These are phyloP conservation scores for Zasmidium citrigriseum DNA, from an alignment of 2,329 filamentous ascomycete species.

Conservation along the genomic window DNA sequence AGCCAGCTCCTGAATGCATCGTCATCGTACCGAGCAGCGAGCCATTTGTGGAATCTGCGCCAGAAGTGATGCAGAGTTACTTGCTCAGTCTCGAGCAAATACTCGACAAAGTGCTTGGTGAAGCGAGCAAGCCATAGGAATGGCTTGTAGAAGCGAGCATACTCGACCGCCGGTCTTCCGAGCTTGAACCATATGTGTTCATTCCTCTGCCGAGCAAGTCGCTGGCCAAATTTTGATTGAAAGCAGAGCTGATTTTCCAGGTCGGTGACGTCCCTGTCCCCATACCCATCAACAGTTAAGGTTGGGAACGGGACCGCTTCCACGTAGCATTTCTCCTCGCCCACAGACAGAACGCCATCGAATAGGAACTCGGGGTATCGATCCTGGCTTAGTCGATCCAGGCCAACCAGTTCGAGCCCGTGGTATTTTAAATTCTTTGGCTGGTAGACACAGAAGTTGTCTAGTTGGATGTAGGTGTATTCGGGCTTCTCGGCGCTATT, in stretches of 20 bases:
- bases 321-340: constrained; percentile 52
- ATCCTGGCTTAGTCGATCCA: constrained; percentile 17
- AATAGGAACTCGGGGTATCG: constrained; percentile 50
- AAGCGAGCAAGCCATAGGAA: constrained; percentile 74
- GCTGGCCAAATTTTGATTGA: constrained; percentile 46
- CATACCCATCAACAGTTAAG: constrained; percentile 69
- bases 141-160: constrained; percentile 60
- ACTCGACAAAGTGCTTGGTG: constrained; percentile 72
- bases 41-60: constrained; percentile 59
- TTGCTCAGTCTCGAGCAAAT: constrained; percentile 42
- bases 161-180: constrained; percentile 57
- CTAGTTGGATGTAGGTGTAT: constrained; percentile 15
- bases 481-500: constrained; percentile 6
- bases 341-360: constrained; percentile 60
- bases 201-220: neutral
- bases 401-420: constrained; percentile 13
- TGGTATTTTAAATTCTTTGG: constrained; percentile 4
- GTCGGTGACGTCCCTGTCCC: constrained; percentile 49
- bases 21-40: constrained; percentile 50
- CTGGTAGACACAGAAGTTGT: constrained; percentile 23
- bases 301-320: constrained; percentile 57
- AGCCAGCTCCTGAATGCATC: constrained; percentile 58
- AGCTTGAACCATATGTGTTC: constrained; percentile 65
- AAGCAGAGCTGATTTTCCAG: constrained; percentile 58
- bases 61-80: constrained; percentile 61